These are phyloP conservation scores for Pleurotus citrinopileatus DNA, from an alignment of 768 basidiomycete species.

Conservation along the genomic window DNA sequence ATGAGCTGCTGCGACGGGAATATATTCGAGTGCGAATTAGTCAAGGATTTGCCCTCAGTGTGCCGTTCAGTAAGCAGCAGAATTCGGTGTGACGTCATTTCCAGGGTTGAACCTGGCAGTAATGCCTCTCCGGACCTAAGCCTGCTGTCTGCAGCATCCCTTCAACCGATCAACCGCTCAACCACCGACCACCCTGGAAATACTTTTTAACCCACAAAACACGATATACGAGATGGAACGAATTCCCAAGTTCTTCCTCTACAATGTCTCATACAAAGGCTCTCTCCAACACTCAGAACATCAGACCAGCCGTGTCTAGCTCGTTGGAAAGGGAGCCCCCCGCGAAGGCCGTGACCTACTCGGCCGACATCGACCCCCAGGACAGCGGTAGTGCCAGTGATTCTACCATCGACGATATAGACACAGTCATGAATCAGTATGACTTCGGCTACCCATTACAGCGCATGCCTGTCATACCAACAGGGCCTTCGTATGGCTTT, in stretches of 20 bases:
- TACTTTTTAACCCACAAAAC: neutral
- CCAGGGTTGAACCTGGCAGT: too few species aligned
- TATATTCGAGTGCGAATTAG: too few species aligned
- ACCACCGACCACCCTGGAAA: neutral
- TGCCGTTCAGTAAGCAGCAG: too few species aligned
- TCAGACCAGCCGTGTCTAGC: neutral
- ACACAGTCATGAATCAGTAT: constrained; percentile 2
- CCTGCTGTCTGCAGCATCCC: neutral
- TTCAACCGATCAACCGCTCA: neutral
- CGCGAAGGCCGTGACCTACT: neutral
- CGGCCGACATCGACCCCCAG: neutral
- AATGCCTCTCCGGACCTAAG: neutral
- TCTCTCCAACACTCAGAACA: neutral
- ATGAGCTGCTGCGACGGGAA: too few species aligned
- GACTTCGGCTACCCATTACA: constrained; percentile 12
- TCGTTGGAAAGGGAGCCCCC: neutral
- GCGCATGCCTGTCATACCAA: neutral
- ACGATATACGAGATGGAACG: neutral
- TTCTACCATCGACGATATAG: constrained; percentile 13
- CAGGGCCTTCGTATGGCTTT: neutral
- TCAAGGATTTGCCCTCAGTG: too few species aligned
- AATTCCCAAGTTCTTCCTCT: too few species aligned
- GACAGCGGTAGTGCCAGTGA: constrained; percentile 11
- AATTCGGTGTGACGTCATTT: too few species aligned
- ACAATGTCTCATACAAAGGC: neutral